A percentile compares a stretch with the other conserved stretches of the same genome.
Conservation (phyloP, 2,329 filamentous ascomycete genomes). For the Parastagonospora nodorum region DNA sequence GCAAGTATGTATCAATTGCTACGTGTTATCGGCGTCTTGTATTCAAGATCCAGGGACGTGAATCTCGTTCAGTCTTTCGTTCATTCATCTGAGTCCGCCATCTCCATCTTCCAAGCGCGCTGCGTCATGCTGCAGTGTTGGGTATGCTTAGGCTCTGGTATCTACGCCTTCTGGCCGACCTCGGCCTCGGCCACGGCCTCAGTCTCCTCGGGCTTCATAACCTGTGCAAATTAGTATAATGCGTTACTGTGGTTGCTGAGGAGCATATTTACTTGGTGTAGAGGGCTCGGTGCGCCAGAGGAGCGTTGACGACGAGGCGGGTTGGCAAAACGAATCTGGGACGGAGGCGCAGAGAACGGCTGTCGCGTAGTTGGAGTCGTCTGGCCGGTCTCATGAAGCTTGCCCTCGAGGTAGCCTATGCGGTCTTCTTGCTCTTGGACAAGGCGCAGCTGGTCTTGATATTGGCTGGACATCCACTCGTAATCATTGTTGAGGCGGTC, state of each 20-base stretch:
- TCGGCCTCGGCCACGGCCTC: neutral
- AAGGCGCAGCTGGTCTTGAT: constrained; percentile 18
- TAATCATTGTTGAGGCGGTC: constrained; percentile 16
- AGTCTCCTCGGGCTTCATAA: neutral
- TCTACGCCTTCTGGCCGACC: no score
- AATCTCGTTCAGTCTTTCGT: no score
- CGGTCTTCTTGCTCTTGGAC: constrained; percentile 32
- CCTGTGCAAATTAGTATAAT: neutral
- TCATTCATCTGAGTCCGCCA: no score
- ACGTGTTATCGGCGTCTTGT: no score
- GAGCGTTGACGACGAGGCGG: neutral
- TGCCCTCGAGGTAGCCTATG: constrained; percentile 36
- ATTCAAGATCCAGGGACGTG: no score
- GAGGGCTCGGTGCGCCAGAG: neutral
- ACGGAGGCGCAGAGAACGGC: constrained; percentile 20
- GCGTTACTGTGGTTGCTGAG: neutral
- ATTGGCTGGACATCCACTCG: constrained; percentile 15
- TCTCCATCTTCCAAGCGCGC: no score
- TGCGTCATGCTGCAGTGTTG: no score
- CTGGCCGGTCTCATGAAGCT: constrained; percentile 26
- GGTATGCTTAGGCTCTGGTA: no score
- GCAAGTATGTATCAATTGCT: no score
- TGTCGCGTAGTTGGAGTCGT: neutral
- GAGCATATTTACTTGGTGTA: neutral
- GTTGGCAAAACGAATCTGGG: constrained; percentile 11